These are phyloP conservation scores for Ogataea pignaliae DNA, from an alignment of 805 yeast genomes.

Conservation along the genomic window DNA sequence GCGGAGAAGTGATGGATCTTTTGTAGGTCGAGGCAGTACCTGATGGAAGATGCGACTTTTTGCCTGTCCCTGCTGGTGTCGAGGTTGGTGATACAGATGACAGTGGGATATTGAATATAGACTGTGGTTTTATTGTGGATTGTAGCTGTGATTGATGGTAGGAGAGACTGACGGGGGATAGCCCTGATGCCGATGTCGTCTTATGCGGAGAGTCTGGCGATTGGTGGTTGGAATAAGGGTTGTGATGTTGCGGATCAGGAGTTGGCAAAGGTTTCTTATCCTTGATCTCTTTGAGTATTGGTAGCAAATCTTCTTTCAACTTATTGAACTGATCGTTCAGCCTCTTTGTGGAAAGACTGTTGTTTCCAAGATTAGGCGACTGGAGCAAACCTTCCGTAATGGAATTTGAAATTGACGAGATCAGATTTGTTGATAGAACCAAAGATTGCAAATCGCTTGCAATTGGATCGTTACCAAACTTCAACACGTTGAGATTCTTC, in stretches of 20 bases:
- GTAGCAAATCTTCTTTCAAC: constrained; percentile 61
- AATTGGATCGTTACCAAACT: constrained; percentile 19
- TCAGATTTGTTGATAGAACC: constrained; percentile 20
- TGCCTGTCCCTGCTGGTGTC: not conserved
- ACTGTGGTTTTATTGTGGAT: constrained; percentile 19
- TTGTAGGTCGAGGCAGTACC: constrained; percentile 3
- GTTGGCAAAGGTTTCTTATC: constrained; percentile 68
- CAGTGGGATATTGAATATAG: constrained; percentile 6
- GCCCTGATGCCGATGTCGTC: not conserved
- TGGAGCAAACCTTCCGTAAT: constrained; percentile 18
- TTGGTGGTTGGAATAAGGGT: constrained; percentile 5
- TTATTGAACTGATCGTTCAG: constrained; percentile 51
- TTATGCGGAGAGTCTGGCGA: constrained; percentile 6
- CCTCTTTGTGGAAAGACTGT: constrained; percentile 21
- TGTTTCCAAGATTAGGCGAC: not conserved
- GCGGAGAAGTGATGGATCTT: constrained; percentile 16
- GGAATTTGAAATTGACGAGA: constrained; percentile 19
- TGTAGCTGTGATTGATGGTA: constrained; percentile 21
- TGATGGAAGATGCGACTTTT: constrained; percentile 4
- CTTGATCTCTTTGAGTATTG: constrained; percentile 56
- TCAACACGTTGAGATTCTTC: constrained; percentile 21
- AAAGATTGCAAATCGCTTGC: constrained; percentile 22
- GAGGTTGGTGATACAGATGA: not conserved
- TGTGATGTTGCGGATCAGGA: constrained; percentile 32
- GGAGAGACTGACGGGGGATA: constrained; percentile 10